Evolutionary conservation across 2,329 filamentous ascomycete genomes (phyloP).

Genomic region (Diaporthe vaccinii): DNA sequence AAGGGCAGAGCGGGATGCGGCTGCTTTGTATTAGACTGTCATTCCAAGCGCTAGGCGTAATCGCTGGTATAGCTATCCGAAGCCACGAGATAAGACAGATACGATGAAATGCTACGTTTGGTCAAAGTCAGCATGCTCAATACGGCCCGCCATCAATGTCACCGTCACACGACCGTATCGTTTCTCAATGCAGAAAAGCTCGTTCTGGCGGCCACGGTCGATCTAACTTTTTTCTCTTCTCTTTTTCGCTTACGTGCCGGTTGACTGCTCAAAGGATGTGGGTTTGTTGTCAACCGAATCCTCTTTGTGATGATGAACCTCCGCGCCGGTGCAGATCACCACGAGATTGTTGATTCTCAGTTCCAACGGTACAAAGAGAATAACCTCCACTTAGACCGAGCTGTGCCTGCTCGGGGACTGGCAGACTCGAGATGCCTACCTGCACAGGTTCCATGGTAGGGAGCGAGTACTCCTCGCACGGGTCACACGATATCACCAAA

Average conservation of each 20-base stretch:
- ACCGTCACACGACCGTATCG: slow-evolving; percentile 7
- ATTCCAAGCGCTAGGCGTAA: slow-evolving; percentile 16
- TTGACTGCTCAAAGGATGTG: not conserved
- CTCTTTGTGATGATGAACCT: not conserved
- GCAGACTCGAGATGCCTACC: no score
- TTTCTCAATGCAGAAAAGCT: slow-evolving; percentile 5
- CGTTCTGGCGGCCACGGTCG: not conserved
- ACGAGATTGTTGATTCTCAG: not conserved
- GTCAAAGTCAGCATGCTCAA: slow-evolving; percentile 12
- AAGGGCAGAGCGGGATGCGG: not conserved
- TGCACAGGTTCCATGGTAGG: not conserved
- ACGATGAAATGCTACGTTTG: slow-evolving; percentile 18
- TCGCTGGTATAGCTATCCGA: slow-evolving; percentile 21
- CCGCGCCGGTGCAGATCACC: not conserved
- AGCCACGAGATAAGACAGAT: slow-evolving; percentile 24
- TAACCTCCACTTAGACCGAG: not conserved
- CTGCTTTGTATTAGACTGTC: slow-evolving; percentile 17
- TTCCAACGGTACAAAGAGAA: not conserved
- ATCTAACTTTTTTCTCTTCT: not conserved
- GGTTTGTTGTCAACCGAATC: not conserved
- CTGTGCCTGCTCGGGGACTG: not conserved
- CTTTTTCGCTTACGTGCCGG: not conserved
- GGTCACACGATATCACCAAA: not conserved
- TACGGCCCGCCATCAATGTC: not conserved
- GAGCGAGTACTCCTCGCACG: not conserved